Evolutionary conservation across 768 basidiomycete species (phyloP).

Genomic region (Boletus vermiculosoides): DNA sequence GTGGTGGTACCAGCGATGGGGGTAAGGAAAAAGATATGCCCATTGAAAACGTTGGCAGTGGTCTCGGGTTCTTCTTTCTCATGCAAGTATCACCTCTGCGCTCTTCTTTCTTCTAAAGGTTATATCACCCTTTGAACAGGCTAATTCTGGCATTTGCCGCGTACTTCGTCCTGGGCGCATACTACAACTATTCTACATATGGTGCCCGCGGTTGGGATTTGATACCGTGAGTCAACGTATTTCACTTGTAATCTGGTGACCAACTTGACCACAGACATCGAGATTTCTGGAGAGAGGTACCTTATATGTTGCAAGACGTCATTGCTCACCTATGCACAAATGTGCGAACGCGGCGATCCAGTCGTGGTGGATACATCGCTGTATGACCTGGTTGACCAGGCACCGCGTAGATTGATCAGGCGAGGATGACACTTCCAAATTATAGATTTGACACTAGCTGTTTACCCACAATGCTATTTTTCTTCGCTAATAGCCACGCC

Average conservation of each 20-base stretch:
- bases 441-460: conserved; percentile 7
- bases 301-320: conserved; percentile 80
- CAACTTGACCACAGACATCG: conserved; percentile 56
- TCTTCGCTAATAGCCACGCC: background rate
- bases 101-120: conserved; percentile 5
- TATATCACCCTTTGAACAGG: conserved; percentile 41
- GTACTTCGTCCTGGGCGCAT: conserved; percentile 79
- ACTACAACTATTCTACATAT: conserved; percentile 86
- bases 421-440: conserved; percentile 1
- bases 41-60: conserved; percentile 56
- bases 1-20: conserved; percentile 4
- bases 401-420: background rate
- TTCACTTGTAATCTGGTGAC: conserved; percentile 1
- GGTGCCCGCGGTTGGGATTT: conserved; percentile 81
- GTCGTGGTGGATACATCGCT: conserved; percentile 73
- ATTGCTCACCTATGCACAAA: conserved; percentile 73
- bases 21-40: conserved; percentile 28
- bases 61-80: conserved; percentile 87
- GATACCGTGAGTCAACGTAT: conserved; percentile 66
- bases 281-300: conserved; percentile 88
- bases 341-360: conserved; percentile 63
- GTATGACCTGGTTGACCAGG: conserved; percentile 44
- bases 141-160: conserved; percentile 57
- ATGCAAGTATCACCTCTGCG: conserved; percentile 51
- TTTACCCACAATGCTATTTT: conserved; percentile 7